Evolutionary conservation across 1,284 basidiomycete species (phyloP).

Genomic region (Wolfiporia cocos): DNA sequence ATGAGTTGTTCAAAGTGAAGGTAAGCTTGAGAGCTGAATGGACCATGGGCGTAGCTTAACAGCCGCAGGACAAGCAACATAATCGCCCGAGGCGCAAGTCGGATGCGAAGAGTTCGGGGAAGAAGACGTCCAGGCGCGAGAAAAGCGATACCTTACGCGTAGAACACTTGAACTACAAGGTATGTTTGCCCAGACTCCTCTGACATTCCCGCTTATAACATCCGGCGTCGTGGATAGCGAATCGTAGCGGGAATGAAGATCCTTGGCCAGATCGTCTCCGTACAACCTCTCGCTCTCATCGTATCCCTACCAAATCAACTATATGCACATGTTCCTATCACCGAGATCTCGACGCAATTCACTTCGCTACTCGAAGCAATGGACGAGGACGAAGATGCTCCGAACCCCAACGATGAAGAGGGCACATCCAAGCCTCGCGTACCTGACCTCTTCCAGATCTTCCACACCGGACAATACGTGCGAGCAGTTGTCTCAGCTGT

Average conservation of each 20-base stretch:
- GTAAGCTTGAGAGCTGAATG: too few species aligned
- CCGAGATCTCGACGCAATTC: constrained; percentile 84
- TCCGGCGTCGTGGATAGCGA: too few species aligned
- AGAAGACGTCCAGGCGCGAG: constrained; percentile 27
- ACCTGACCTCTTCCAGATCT: constrained; percentile 74
- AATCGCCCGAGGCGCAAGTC: constrained; percentile 51
- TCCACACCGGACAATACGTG: constrained; percentile 83
- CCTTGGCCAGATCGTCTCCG: constrained; percentile 79
- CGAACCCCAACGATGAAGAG: constrained; percentile 36
- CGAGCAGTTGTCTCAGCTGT: constrained; percentile 72
- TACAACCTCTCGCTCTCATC: constrained; percentile 88
- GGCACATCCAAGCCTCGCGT: constrained; percentile 27
- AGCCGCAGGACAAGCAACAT: constrained; percentile 25
- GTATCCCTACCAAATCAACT: constrained; percentile 95
- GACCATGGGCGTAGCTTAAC: neutral
- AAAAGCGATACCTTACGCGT: constrained; percentile 57
- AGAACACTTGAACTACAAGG: constrained; percentile 95
- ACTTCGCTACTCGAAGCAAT: constrained; percentile 66
- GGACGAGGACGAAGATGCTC: constrained; percentile 45
- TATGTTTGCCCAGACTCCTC: constrained; percentile 23
- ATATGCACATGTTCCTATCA: constrained; percentile 92
- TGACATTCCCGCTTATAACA: neutral
- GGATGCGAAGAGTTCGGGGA: constrained; percentile 34
- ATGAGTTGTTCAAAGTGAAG: constrained; percentile 65
- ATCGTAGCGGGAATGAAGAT: constrained; percentile 83